Evolutionary conservation across 306 rosid genomes (phyloP).

Genomic region (Rosa lucieae): DNA sequence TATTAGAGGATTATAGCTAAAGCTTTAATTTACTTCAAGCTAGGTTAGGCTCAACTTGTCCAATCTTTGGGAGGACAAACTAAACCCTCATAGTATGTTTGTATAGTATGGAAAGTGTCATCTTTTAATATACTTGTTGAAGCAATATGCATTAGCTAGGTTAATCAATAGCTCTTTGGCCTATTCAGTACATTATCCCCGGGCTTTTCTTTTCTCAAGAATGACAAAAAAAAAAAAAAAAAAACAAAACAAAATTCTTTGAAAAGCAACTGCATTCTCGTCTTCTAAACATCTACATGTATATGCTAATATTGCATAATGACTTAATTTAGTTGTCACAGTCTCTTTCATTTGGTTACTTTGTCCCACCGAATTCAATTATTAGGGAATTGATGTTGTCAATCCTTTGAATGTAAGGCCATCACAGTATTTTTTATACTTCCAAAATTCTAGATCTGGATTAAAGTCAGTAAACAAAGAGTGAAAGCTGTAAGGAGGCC

Average conservation of each 20-base stretch:
- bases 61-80: not conserved
- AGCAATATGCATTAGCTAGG: not conserved
- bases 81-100: not conserved
- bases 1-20: not conserved
- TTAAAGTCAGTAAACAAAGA: not conserved
- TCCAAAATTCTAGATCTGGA: not conserved
- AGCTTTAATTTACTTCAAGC: not conserved
- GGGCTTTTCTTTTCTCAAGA: too few species aligned
- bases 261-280: too few species aligned
- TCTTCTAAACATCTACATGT: too few species aligned
- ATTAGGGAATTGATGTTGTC: conserved; percentile 10
- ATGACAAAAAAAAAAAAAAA: too few species aligned
- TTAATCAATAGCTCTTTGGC: not conserved
- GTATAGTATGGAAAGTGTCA: too few species aligned
- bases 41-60: not conserved
- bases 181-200: too few species aligned
- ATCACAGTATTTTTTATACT: not conserved
- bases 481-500: not conserved
- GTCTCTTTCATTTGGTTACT: not conserved
- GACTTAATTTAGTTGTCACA: not conserved
- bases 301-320: too few species aligned
- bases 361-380: conserved; percentile 8
- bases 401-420: conserved; percentile 1
- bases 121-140: too few species aligned
- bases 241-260: too few species aligned